Conservation (phyloP, 2,329 filamentous ascomycete genomes). For the Fusarium sp. region DNA sequence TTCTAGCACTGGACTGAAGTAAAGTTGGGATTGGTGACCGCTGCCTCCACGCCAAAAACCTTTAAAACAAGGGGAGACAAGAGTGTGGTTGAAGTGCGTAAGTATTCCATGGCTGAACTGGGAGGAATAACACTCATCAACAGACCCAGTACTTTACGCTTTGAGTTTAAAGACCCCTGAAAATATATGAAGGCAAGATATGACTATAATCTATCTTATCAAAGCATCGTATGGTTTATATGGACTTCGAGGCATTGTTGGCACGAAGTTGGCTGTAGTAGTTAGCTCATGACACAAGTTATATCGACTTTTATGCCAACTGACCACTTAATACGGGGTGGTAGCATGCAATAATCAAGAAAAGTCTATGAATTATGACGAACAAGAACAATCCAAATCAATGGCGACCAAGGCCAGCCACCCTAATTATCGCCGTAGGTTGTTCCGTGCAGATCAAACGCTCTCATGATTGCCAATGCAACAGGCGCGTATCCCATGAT, state of each 20-base stretch:
- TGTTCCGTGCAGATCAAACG: constrained; percentile 63
- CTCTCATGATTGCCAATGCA: constrained; percentile 71
- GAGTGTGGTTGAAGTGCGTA: no score
- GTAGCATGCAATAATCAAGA: not conserved
- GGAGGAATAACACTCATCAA: no score
- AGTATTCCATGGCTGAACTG: no score
- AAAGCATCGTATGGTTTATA: not conserved
- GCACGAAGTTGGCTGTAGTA: not conserved
- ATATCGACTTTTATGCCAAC: not conserved
- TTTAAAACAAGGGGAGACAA: no score
- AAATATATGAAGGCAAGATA: not conserved
- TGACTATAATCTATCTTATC: not conserved
- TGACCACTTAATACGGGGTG: not conserved
- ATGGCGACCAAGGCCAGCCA: not conserved
- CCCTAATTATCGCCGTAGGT: constrained; percentile 37
- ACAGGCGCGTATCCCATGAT: constrained; percentile 75
- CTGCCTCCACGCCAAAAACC: no score
- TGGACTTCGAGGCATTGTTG: not conserved
- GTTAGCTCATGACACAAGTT: not conserved
- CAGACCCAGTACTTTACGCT: no score
- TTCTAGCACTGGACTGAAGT: no score
- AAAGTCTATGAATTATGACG: not conserved
- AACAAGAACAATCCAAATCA: not conserved
- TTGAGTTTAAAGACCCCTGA: no score
- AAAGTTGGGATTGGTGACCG: no score